Percentiles rank a stretch among this genome's conserved stretches.
phyloP scores from a whole-genome alignment of 768 basidiomycete species.

The Kwoniella sp. region DNA sequence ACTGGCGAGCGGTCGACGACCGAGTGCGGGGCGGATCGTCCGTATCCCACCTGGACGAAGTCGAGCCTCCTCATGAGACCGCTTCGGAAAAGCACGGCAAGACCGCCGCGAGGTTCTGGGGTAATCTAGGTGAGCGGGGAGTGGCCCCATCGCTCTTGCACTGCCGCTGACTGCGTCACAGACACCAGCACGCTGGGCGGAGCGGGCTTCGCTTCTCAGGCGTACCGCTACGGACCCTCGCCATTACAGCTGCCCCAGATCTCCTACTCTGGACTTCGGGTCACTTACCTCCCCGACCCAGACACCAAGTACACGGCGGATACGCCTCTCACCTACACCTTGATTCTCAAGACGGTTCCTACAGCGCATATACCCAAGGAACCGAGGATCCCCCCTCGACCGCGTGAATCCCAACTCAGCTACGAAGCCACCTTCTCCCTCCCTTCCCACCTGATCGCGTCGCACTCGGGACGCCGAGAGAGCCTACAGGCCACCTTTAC shows the following conservation, averaged over 20 bases:
- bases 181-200: constrained; percentile 52
- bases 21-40: constrained; percentile 50
- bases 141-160: background rate
- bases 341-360: constrained; percentile 44
- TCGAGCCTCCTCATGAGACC: constrained; percentile 10
- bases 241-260: constrained; percentile 33
- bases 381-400: constrained; percentile 29
- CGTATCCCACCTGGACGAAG: constrained; percentile 38
- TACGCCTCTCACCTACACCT: constrained; percentile 23
- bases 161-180: constrained; percentile 10
- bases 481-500: constrained; percentile 19
- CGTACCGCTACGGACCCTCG: constrained; percentile 40
- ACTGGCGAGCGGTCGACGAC: constrained; percentile 51
- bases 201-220: constrained; percentile 52
- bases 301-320: background rate
- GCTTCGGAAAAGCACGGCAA: constrained; percentile 10
- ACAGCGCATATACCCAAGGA: constrained; percentile 29
- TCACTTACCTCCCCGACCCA: constrained; percentile 20
- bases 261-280: constrained; percentile 18
- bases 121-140: constrained; percentile 39
- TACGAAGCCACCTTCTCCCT: constrained; percentile 43
- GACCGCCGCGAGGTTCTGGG: constrained; percentile 40
- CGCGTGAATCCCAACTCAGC: constrained; percentile 31
- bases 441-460: background rate
- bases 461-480: too few relatives aligned